Evolutionary conservation across 352 stramenopile species (phyloP).

Genomic region (Globisporangium acanthophoron): DNA sequence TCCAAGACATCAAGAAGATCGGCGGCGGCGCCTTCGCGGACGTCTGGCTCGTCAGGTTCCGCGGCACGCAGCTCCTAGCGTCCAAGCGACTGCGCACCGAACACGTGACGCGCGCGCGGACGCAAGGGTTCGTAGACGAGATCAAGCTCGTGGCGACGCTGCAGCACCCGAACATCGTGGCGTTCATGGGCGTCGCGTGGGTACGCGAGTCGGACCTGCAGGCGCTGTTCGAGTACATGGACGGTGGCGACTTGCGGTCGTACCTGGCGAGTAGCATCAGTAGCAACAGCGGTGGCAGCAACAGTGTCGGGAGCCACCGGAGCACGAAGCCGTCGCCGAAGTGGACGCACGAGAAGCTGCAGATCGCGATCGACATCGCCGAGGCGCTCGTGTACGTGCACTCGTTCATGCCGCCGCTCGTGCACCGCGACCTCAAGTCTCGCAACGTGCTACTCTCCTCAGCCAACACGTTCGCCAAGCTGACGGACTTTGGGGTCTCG

Average conservation of each 20-base stretch:
- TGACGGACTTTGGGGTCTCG: slow-evolving; percentile 57
- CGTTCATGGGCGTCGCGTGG: slow-evolving; percentile 61
- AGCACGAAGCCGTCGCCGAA: too few relatives aligned
- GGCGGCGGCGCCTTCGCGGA: slow-evolving; percentile 39
- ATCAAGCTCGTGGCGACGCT: slow-evolving; percentile 63
- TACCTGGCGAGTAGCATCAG: slow-evolving; percentile 22
- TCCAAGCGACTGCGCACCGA: slow-evolving; percentile 48
- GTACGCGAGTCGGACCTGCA: slow-evolving; percentile 48
- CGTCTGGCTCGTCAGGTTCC: slow-evolving; percentile 46
- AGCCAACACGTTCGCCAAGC: too few relatives aligned
- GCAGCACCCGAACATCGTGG: slow-evolving; percentile 59
- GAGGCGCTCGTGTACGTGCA: slow-evolving; percentile 46
- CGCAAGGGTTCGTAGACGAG: slow-evolving; percentile 50
- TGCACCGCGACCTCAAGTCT: slow-evolving; percentile 38
- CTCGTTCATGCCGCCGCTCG: slow-evolving; percentile 28
- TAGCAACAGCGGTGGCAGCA: neutral
- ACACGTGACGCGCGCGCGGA: slow-evolving; percentile 32
- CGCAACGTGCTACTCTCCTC: slow-evolving; percentile 40
- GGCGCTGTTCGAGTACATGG: slow-evolving; percentile 66
- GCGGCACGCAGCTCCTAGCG: slow-evolving; percentile 26
- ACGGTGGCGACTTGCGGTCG: slow-evolving; percentile 42
- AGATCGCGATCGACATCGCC: slow-evolving; percentile 25
- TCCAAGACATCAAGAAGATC: slow-evolving; percentile 44
- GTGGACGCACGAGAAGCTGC: slow-evolving; percentile 33
- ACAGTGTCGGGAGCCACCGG: too few relatives aligned